Evolutionary conservation across 1,139 yeast genomes (phyloP).

Genomic region (Kodamaea alishanica): DNA sequence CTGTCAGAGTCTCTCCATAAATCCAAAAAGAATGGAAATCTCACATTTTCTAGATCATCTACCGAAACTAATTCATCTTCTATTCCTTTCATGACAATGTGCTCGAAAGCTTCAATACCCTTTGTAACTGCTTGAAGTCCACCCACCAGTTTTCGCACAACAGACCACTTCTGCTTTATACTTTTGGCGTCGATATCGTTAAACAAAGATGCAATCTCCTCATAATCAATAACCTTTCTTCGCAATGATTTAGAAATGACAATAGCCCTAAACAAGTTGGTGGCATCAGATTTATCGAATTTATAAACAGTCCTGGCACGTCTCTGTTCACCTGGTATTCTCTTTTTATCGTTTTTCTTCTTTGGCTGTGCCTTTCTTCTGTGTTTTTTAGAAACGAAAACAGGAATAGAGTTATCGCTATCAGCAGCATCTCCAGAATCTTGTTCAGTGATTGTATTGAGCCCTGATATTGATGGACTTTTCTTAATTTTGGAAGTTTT

Average conservation of each 20-base stretch:
- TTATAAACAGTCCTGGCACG: slow-evolving; percentile 23
- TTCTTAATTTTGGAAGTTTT: no score
- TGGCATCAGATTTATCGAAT: slow-evolving; percentile 44
- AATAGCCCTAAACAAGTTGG: slow-evolving; percentile 52
- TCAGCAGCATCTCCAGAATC: no score
- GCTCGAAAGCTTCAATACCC: slow-evolving; percentile 59
- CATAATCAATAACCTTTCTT: slow-evolving; percentile 55
- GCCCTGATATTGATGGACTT: no score
- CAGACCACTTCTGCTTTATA: slow-evolving; percentile 60
- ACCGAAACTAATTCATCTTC: slow-evolving; percentile 45
- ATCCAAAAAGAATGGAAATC: slow-evolving; percentile 47
- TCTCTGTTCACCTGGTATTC: slow-evolving; percentile 7
- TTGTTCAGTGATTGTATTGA: no score
- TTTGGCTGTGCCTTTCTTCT: slow-evolving; percentile 15
- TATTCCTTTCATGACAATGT: slow-evolving; percentile 49
- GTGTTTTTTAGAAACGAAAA: slow-evolving; percentile 22
- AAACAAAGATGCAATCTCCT: slow-evolving; percentile 46
- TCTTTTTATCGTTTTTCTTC: slow-evolving; percentile 7
- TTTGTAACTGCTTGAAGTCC: slow-evolving; percentile 46
- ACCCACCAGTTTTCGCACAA: slow-evolving; percentile 55
- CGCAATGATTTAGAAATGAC: slow-evolving; percentile 58
- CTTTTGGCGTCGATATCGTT: slow-evolving; percentile 32
- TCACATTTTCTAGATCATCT: slow-evolving; percentile 45
- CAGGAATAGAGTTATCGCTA: slow-evolving; percentile 14
- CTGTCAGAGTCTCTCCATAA: slow-evolving; percentile 56